These are phyloP conservation scores for Casuarina equisetifolia DNA, from an alignment of 306 rosid genomes.

Conservation along the genomic window DNA sequence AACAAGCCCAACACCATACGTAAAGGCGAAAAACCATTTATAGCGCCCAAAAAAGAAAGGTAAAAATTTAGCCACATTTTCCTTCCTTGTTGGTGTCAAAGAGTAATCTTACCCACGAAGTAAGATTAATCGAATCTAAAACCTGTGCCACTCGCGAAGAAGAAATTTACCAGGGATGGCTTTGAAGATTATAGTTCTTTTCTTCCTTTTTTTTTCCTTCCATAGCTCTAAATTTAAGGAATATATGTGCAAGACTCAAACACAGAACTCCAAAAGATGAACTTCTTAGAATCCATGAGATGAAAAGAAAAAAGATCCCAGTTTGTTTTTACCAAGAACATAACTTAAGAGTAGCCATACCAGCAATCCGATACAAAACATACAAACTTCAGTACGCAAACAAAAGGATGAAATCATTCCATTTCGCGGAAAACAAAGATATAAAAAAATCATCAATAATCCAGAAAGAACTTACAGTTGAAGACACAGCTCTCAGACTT, in stretches of 20 bases:
- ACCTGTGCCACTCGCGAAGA: not conserved
- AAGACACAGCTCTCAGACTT: not conserved
- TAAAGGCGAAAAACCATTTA: not conserved
- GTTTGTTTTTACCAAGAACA: not conserved
- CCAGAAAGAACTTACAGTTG: slow-evolving; percentile 5
- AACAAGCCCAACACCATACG: not conserved
- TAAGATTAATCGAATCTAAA: not conserved
- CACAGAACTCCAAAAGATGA: not conserved
- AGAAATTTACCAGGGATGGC: no score
- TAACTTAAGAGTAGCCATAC: not conserved
- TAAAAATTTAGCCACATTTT: not conserved
- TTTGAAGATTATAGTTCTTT: no score
- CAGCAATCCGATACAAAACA: not conserved
- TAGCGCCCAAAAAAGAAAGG: not conserved
- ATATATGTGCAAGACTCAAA: not conserved
- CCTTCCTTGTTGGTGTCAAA: no score
- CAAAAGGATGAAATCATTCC: not conserved
- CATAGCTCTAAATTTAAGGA: not conserved
- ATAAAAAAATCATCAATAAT: not conserved
- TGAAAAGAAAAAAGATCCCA: not conserved
- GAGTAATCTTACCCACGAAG: no score
- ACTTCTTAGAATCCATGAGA: slow-evolving; percentile 6
- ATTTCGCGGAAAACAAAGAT: not conserved
- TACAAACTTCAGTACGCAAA: not conserved
- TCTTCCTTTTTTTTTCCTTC: no score